Percentiles rank a stretch among this genome's conserved stretches.
phyloP scores from a whole-genome alignment of 345 rosid species.

The Abelmoschus esculentus region DNA sequence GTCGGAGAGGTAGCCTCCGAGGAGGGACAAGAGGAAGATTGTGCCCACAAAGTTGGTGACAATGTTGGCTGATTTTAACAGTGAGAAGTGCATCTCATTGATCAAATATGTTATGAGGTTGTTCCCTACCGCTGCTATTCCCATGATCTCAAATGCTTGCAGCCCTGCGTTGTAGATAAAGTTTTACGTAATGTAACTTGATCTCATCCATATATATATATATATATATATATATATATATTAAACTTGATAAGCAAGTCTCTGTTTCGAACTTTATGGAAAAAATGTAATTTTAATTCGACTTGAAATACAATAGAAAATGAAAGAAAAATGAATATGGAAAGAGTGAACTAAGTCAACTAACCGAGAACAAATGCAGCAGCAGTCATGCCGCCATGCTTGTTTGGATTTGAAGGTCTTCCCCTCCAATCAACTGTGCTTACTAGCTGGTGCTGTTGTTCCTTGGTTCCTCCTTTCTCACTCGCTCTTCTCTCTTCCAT shows the following conservation, averaged over 20 bases:
- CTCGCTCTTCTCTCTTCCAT: conserved; percentile 30
- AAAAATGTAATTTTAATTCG: no score
- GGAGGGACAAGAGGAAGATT: conserved; percentile 73
- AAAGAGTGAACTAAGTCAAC: conserved; percentile 5
- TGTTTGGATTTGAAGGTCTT: conserved; percentile 59
- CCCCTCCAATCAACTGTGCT: conserved; percentile 85
- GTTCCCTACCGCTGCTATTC: conserved; percentile 95
- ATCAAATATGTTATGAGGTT: conserved; percentile 93
- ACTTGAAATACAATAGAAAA: background rate
- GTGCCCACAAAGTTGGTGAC: conserved; percentile 96
- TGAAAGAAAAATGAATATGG: background rate
- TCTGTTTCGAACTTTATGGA: no score
- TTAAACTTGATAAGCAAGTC: no score
- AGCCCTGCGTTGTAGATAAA: conserved; percentile 37
- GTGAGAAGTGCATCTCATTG: conserved; percentile 85
- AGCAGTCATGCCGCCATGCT: conserved; percentile 91
- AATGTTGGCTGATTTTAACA: conserved; percentile 77
- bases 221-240: no score
- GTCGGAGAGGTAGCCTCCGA: conserved; percentile 94
- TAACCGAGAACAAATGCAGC: conserved; percentile 81
- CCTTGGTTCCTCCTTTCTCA: conserved; percentile 12
- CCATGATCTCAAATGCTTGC: conserved; percentile 96
- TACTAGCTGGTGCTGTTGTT: conserved; percentile 20
- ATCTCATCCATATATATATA: no score
- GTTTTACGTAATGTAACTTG: no score